Evolutionary conservation across 2,329 filamentous ascomycete species (phyloP).

Genomic region (Chrysosporium queenslandicum): DNA sequence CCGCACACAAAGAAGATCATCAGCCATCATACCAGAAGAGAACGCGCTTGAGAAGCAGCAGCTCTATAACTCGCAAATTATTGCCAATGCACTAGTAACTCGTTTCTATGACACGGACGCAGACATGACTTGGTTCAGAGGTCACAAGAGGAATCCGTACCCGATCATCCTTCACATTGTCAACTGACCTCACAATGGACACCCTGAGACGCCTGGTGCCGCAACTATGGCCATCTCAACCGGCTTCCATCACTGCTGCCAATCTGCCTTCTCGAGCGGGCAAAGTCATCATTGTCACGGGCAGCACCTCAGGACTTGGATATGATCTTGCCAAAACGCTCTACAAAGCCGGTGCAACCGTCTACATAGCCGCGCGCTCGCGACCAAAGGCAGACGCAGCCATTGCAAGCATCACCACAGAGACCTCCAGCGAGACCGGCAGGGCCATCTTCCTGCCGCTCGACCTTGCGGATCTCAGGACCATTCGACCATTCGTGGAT

Average conservation of each 20-base stretch:
- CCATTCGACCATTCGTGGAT: constrained; percentile 31
- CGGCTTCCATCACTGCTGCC: constrained; percentile 16
- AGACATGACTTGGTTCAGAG: too few species aligned
- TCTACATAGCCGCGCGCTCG: constrained; percentile 38
- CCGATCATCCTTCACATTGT: not conserved
- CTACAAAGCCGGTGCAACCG: constrained; percentile 35
- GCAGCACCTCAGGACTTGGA: constrained; percentile 33
- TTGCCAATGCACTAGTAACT: too few species aligned
- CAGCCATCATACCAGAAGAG: too few species aligned
- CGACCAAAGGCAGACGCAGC: constrained; percentile 31
- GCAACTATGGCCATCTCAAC: not conserved
- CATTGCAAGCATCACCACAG: constrained; percentile 33
- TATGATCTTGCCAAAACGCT: constrained; percentile 34
- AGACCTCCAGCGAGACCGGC: constrained; percentile 19
- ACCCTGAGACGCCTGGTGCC: not conserved
- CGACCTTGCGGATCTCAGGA: constrained; percentile 33
- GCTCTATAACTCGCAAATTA: too few species aligned
- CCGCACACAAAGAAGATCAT: too few species aligned
- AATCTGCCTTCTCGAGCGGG: constrained; percentile 18
- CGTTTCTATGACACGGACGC: too few species aligned
- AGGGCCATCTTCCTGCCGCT: constrained; percentile 32
- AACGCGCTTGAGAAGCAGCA: too few species aligned
- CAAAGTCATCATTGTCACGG: constrained; percentile 34
- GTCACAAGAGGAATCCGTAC: too few species aligned
- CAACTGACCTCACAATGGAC: not conserved